Evolutionary conservation across 129 eudicot species (phyloP).

Genomic region (Flaveria robusta): DNA sequence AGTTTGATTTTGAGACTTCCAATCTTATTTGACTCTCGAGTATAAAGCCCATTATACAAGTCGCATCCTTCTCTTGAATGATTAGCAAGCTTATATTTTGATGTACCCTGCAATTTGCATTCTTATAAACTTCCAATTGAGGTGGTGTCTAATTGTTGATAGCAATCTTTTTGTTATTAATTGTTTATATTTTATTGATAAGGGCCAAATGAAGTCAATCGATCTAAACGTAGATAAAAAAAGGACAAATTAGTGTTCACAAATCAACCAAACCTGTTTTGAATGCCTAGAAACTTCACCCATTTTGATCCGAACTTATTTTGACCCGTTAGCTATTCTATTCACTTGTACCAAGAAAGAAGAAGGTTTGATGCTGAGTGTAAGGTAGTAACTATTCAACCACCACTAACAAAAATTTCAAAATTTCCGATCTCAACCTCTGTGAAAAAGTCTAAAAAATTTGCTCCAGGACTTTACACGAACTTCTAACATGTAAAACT

Average conservation of each 20-base stretch:
- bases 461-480: background rate
- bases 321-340: background rate
- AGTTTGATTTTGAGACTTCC: too few species aligned
- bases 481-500: conserved; percentile 5
- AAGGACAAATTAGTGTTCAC: background rate
- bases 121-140: too few species aligned
- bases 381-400: conserved; percentile 8
- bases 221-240: background rate
- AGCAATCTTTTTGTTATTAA: background rate
- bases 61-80: background rate
- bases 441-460: conserved; percentile 4
- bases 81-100: background rate
- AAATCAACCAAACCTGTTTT: background rate
- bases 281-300: background rate
- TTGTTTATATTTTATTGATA: background rate
- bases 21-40: too few species aligned
- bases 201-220: background rate
- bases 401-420: background rate
- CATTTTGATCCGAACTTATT: background rate
- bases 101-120: background rate
- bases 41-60: conserved; percentile 5
- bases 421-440: background rate
- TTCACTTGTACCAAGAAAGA: background rate
- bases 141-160: background rate
- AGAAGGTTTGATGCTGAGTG: background rate